phyloP scores from a whole-genome alignment of 2,329 filamentous ascomycete species.

The Colletotrichum sp. region DNA sequence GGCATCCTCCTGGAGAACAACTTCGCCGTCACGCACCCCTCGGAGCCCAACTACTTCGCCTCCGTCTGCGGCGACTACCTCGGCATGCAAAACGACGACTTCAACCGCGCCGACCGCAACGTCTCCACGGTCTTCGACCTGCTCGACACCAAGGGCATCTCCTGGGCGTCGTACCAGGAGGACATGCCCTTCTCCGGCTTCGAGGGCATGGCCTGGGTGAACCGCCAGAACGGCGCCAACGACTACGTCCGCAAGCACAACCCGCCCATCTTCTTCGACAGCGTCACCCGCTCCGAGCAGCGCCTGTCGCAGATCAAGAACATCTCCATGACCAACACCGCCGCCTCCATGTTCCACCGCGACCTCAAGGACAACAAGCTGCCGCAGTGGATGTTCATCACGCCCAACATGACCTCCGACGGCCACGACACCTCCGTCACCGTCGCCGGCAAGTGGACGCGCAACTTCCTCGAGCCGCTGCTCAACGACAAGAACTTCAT shows the following conservation, averaged over 20 bases:
- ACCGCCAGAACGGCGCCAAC: conserved; percentile 69
- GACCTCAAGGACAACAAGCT: conserved; percentile 69
- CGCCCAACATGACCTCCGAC: conserved; percentile 77
- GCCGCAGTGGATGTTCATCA: conserved; percentile 76
- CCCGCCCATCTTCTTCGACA: conserved; percentile 68
- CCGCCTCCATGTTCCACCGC: conserved; percentile 62
- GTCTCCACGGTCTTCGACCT: conserved; percentile 73
- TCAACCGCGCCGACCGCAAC: conserved; percentile 63
- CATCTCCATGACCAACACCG: conserved; percentile 51
- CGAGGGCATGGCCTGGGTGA: conserved; percentile 67
- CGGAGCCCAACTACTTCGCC: conserved; percentile 73
- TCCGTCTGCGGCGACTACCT: conserved; percentile 67
- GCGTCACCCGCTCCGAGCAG: conserved; percentile 61
- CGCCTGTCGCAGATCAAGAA: conserved; percentile 77
- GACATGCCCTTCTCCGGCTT: conserved; percentile 79
- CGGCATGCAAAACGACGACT: conserved; percentile 65
- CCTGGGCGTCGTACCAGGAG: conserved; percentile 78
- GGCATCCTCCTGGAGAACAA: conserved; percentile 37
- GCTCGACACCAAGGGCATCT: conserved; percentile 67
- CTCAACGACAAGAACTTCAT: conserved; percentile 74
- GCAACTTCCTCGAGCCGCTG: conserved; percentile 72
- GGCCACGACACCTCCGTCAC: conserved; percentile 78
- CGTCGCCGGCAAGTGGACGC: conserved; percentile 71
- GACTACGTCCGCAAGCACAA: conserved; percentile 89
- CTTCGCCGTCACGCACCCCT: conserved; percentile 67